Conservation (phyloP, 1,284 basidiomycete genomes). For the Ceratobasidium papillatum region DNA sequence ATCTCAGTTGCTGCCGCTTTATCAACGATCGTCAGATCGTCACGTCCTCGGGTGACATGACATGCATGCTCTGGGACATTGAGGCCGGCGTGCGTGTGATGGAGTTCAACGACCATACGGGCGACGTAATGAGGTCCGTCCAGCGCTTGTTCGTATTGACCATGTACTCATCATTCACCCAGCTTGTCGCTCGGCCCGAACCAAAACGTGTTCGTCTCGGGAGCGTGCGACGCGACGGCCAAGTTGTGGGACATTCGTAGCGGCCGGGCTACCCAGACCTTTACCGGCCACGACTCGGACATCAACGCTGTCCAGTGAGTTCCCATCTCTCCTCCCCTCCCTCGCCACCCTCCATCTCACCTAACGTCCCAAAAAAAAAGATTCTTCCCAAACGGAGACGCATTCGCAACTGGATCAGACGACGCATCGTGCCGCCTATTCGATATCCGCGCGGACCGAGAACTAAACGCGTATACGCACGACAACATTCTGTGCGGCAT, state of each 20-base stretch:
- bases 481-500: constrained; percentile 99
- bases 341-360: constrained; percentile 11
- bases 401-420: constrained; percentile 98
- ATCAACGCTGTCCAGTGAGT: constrained; percentile 98
- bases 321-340: constrained; percentile 45
- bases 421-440: constrained; percentile 98
- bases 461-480: constrained; percentile 95
- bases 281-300: constrained; percentile 98
- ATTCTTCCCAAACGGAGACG: constrained; percentile 99
- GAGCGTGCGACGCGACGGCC: constrained; percentile 96
- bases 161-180: neutral
- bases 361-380: constrained; percentile 1
- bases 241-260: constrained; percentile 99
- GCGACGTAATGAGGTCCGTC: constrained; percentile 96
- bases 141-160: neutral
- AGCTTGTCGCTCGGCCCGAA: constrained; percentile 94
- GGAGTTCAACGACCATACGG: constrained; percentile 99
- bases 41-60: constrained; percentile 98
- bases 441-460: constrained; percentile 96
- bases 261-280: constrained; percentile 96
- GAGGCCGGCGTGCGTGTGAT: constrained; percentile 94
- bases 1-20: constrained; percentile 97
- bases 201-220: constrained; percentile 96
- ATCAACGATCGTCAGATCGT: constrained; percentile 98
- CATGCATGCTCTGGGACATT: constrained; percentile 99